Evolutionary conservation across 352 stramenopile genomes (phyloP).

Genomic region (Discostella stelligera): DNA sequence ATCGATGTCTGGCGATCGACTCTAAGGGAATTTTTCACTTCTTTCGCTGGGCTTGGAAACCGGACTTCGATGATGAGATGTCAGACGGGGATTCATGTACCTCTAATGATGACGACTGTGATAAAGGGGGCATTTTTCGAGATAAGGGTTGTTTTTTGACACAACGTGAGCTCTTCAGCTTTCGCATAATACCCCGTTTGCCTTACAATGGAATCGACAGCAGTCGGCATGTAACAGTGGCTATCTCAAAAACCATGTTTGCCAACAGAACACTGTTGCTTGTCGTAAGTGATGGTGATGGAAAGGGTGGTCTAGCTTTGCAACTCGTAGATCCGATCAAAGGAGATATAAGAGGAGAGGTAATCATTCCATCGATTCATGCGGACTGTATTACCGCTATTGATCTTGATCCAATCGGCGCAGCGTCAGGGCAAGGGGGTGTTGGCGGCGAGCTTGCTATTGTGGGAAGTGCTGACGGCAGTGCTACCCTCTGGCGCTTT

Average conservation of each 20-base stretch:
- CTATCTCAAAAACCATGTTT: constrained; percentile 82
- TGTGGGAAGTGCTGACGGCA: constrained; percentile 79
- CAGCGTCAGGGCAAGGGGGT: constrained; percentile 74
- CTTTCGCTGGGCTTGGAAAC: constrained; percentile 82
- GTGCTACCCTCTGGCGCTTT: constrained; percentile 79
- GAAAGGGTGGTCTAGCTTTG: constrained; percentile 71
- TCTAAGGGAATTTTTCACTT: constrained; percentile 81
- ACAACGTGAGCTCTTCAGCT: constrained; percentile 79
- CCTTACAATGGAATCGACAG: constrained; percentile 45
- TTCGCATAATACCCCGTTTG: constrained; percentile 76
- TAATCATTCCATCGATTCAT: constrained; percentile 75
- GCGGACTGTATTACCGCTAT: constrained; percentile 76
- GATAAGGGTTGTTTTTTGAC: constrained; percentile 82
- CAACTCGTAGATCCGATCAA: constrained; percentile 82
- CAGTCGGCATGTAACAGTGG: constrained; percentile 50
- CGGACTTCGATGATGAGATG: constrained; percentile 50
- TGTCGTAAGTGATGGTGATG: constrained; percentile 80
- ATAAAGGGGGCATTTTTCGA: constrained; percentile 39
- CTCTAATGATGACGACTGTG: constrained; percentile 33
- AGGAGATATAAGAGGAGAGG: constrained; percentile 74
- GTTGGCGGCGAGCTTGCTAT: constrained; percentile 82
- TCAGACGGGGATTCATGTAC: constrained; percentile 53
- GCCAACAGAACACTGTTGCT: constrained; percentile 74
- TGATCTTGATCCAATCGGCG: constrained; percentile 81
- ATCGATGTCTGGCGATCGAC: constrained; percentile 80